Base-by-base conservation (phyloP, 2,329 filamentous ascomycete species). In the Pestalotiopsis sp. region DNA sequence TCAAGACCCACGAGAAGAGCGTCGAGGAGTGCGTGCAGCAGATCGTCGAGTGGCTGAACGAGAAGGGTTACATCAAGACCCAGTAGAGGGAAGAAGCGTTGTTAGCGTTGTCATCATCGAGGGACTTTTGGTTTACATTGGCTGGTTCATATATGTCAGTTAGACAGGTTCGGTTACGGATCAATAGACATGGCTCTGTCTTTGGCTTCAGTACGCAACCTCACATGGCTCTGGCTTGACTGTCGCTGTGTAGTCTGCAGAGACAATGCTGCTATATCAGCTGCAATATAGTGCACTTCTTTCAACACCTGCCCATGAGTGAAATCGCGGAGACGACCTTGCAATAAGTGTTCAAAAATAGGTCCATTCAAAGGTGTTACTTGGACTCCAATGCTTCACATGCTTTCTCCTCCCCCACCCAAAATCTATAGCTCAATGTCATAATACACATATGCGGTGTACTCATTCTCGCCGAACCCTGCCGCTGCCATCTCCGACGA, bases 361-460 rank as follows among this genome's bases (percentile, higher is more conserved):
- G 31, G 27, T 62, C 59, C 59, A 62, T 62, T 62, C 1, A 36
- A 13, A 20, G 31, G 31, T 39, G 17, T 31, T 62, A 52, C 39
- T 64, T 64, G 38, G 41, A 64, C 38, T 4, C 25, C 7, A 23
- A 25, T 52, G 14, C 12, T 20, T 27, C 11, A 13, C 20, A n/a
- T 49, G 39, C 38, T 64, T 14, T 52, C 62, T 49, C 58, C 12
- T 45, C 31, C 14, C 27, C 61, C 66, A 61, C 41, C 6, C 13
- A 45, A 25, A 20, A 36, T 71, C 72, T 77, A 78, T 67, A 98
- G 90, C 78, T 96, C 93, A 78, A 98, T 93, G 79, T 97, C 93
- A 82, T 98, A 99, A 85, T 95, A 98, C 78, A 98, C 96, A 82
- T 97, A 99, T 56, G 96, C 92, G 70, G 94, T 96, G 84, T 98